A percentile compares a stretch with the other conserved stretches of the same genome.
phyloP scores from a whole-genome alignment of 2,329 filamentous ascomycete genomes.

The Ophiostoma australiae region DNA sequence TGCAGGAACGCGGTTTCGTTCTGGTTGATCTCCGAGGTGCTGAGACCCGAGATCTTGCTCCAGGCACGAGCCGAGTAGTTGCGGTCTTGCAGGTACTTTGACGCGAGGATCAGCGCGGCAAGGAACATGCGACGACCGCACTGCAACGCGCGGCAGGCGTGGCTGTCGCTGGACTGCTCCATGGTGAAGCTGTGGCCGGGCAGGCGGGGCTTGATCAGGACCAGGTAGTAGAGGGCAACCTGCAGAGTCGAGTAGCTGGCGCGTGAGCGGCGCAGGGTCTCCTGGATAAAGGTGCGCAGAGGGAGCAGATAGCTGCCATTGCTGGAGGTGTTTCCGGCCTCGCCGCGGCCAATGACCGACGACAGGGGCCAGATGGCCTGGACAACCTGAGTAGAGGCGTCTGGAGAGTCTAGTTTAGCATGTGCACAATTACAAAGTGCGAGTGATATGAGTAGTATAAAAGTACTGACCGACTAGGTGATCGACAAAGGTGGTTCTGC shows the following conservation, averaged over 20 bases:
- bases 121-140: conserved; percentile 98
- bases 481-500: conserved; percentile 93
- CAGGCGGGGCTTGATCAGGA: conserved; percentile 87
- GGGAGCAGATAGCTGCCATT: conserved; percentile 59
- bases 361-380: conserved; percentile 96
- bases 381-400: conserved; percentile 95
- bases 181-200: conserved; percentile 78
- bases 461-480: conserved; percentile 84
- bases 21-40: conserved; percentile 88
- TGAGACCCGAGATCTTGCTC: conserved; percentile 98
- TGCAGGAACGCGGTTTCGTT: conserved; percentile 91
- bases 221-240: conserved; percentile 92
- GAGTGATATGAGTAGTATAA: too few species aligned
- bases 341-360: conserved; percentile 69
- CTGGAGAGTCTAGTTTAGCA: conserved; percentile 44
- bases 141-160: conserved; percentile 74
- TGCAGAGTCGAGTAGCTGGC: conserved; percentile 97
- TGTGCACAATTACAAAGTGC: not conserved
- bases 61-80: conserved; percentile 97
- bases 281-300: conserved; percentile 92
- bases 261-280: conserved; percentile 87
- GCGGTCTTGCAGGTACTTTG: conserved; percentile 95
- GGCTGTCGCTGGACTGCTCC: conserved; percentile 71
- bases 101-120: conserved; percentile 87
- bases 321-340: conserved; percentile 17